Percentiles rank a stretch among this genome's conserved stretches.
phyloP scores from a whole-genome alignment of 805 yeast species.

The Lipomyces yamanashiensis region DNA sequence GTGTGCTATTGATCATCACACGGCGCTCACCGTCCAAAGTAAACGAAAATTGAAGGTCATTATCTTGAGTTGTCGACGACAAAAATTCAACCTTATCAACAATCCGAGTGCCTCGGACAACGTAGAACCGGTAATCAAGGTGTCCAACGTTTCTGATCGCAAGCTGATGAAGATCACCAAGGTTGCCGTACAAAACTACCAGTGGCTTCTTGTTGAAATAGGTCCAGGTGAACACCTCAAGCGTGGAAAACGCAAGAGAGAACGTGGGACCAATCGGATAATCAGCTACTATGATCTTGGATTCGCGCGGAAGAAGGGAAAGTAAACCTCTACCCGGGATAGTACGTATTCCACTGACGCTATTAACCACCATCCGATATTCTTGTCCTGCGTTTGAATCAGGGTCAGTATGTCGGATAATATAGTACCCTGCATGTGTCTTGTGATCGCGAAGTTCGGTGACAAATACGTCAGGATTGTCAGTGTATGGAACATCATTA shows the following conservation, averaged over 20 bases:
- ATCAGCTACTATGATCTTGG: conserved; percentile 24
- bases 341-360: neutral
- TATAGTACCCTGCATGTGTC: conserved; percentile 18
- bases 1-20: conserved; percentile 10
- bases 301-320: conserved; percentile 21
- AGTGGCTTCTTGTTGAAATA: conserved; percentile 20
- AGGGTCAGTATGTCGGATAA: conserved; percentile 19
- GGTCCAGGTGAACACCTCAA: conserved; percentile 31
- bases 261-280: conserved; percentile 16
- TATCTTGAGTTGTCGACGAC: neutral
- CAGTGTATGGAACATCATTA: conserved; percentile 13
- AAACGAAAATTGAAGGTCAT: conserved; percentile 16
- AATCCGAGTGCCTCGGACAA: conserved; percentile 7
- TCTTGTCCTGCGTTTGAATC: conserved; percentile 12
- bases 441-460: conserved; percentile 28
- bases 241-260: conserved; percentile 19
- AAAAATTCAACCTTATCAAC: neutral
- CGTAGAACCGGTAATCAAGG: conserved; percentile 13
- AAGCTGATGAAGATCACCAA: conserved; percentile 25
- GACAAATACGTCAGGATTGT: conserved; percentile 24
- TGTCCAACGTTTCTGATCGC: conserved; percentile 7
- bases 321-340: conserved; percentile 17
- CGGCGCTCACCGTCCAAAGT: conserved; percentile 15
- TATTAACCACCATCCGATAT: conserved; percentile 11
- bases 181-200: conserved; percentile 25